Evolutionary conservation across 805 yeast genomes (phyloP).

Genomic region (Ogataea nitratoaversa): DNA sequence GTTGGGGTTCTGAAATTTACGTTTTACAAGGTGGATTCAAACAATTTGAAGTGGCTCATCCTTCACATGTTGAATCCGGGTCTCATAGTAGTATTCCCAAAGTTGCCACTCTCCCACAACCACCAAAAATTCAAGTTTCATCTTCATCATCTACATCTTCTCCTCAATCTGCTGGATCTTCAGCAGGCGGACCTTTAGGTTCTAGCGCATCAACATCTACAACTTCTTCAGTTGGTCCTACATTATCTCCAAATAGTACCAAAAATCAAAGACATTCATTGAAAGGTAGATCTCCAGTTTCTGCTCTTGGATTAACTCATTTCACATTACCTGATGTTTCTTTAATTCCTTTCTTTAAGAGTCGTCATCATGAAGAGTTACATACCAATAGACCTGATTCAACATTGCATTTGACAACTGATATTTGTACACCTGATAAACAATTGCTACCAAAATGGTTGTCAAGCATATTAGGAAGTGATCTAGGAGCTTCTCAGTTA

Average conservation of each 20-base stretch:
- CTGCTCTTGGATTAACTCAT: constrained; percentile 42
- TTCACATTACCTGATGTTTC: constrained; percentile 48
- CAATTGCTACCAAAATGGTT: constrained; percentile 54
- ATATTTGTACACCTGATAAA: constrained; percentile 17
- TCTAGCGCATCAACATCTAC: constrained; percentile 11
- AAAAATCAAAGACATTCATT: constrained; percentile 6
- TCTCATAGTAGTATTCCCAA: constrained; percentile 13
- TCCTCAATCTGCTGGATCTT: constrained; percentile 2
- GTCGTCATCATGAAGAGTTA: constrained; percentile 52
- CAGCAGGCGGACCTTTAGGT: neutral
- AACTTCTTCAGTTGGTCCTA: constrained; percentile 20
- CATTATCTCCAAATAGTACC: constrained; percentile 2
- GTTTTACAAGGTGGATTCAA: constrained; percentile 41
- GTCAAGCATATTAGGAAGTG: constrained; percentile 30
- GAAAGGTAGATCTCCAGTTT: constrained; percentile 13
- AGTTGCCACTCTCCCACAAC: constrained; percentile 4
- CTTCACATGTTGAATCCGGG: constrained; percentile 26
- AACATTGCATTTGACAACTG: constrained; percentile 23
- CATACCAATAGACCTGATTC: constrained; percentile 25
- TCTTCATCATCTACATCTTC: constrained; percentile 20
- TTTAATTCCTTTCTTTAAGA: constrained; percentile 40
- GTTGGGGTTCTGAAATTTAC: constrained; percentile 38
- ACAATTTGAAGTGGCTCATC: constrained; percentile 30
- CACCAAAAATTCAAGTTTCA: constrained; percentile 15
- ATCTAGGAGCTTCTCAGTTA: constrained; percentile 34